These are phyloP conservation scores for Cladorrhinum samala DNA, from an alignment of 495 filamentous ascomycete genomes.

Conservation along the genomic window DNA sequence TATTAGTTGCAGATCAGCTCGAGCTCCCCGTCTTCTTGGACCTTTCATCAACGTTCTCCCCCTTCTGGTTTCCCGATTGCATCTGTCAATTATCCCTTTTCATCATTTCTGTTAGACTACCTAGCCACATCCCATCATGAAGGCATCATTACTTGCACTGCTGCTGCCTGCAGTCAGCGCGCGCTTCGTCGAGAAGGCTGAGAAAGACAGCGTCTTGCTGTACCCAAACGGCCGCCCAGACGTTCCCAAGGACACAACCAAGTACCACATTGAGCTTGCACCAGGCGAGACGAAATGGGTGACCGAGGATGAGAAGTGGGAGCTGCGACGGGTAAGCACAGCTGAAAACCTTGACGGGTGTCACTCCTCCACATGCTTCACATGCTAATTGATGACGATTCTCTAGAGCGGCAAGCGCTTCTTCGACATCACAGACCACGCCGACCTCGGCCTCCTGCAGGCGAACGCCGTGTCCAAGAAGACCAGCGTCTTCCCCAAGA, in stretches of 20 bases:
- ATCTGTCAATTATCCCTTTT: no score
- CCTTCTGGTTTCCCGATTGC: no score
- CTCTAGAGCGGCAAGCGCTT: constrained; percentile 74
- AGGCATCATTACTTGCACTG: constrained; percentile 39
- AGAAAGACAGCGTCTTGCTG: constrained; percentile 35
- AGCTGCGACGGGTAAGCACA: constrained; percentile 65
- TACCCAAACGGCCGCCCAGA: constrained; percentile 25
- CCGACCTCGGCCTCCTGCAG: constrained; percentile 47
- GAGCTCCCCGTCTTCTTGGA: neutral
- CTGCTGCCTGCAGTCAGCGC: constrained; percentile 44
- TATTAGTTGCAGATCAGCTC: neutral
- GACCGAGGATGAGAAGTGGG: constrained; percentile 93
- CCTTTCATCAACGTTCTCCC: neutral
- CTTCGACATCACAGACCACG: constrained; percentile 84
- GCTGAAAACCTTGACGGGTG: neutral
- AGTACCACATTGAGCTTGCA: constrained; percentile 77
- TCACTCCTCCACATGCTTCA: neutral
- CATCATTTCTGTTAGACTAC: no score
- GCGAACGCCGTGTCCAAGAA: constrained; percentile 35
- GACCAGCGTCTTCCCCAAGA: constrained; percentile 55
- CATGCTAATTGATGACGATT: neutral
- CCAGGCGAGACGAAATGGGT: constrained; percentile 83
- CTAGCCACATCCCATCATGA: no score
- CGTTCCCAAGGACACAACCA: constrained; percentile 37
- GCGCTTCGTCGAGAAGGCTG: constrained; percentile 46